Conservation (phyloP, 768 basidiomycete genomes). For the Rhodotorula toruloides region DNA sequence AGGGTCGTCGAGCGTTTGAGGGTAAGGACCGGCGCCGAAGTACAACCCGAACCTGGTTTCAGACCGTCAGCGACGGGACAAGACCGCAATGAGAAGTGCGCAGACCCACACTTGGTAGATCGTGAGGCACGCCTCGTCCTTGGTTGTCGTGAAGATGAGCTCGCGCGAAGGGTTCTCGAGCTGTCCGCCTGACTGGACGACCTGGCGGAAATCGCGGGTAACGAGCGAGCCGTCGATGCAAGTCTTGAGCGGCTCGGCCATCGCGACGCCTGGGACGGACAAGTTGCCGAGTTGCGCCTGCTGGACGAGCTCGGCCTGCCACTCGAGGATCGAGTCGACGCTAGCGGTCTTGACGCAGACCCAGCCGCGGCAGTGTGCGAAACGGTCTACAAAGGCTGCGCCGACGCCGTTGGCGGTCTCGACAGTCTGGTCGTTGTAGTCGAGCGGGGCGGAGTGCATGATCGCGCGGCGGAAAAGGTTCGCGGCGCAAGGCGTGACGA, state of each 20-base stretch:
- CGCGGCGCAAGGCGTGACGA: constrained; percentile 65
- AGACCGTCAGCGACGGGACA: neutral
- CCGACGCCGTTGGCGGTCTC: constrained; percentile 16
- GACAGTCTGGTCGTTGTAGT: constrained; percentile 39
- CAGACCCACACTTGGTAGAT: constrained; percentile 36
- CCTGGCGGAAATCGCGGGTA: constrained; percentile 45
- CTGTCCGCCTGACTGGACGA: neutral
- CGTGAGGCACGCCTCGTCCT: constrained; percentile 65
- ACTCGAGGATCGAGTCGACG: constrained; percentile 55
- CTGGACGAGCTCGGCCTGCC: constrained; percentile 47
- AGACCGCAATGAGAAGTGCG: constrained; percentile 45
- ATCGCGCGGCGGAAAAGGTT: constrained; percentile 71
- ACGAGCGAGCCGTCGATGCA: constrained; percentile 65
- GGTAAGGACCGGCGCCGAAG: too few species aligned
- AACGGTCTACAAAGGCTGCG: too few species aligned
- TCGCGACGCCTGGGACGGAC: constrained; percentile 1
- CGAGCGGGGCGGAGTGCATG: constrained; percentile 79
- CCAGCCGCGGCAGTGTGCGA: constrained; percentile 50
- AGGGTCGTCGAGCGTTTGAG: too few species aligned
- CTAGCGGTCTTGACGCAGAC: constrained; percentile 56
- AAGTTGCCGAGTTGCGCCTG: constrained; percentile 3
- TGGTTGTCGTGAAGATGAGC: constrained; percentile 64
- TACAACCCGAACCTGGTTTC: too few species aligned
- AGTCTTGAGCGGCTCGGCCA: constrained; percentile 60
- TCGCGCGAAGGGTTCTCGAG: constrained; percentile 13